A percentile compares a stretch with the other conserved stretches of the same genome.
Evolutionary conservation across 352 stramenopile species (phyloP).

Genomic region (Hyaloperonospora arabidopsidis): DNA sequence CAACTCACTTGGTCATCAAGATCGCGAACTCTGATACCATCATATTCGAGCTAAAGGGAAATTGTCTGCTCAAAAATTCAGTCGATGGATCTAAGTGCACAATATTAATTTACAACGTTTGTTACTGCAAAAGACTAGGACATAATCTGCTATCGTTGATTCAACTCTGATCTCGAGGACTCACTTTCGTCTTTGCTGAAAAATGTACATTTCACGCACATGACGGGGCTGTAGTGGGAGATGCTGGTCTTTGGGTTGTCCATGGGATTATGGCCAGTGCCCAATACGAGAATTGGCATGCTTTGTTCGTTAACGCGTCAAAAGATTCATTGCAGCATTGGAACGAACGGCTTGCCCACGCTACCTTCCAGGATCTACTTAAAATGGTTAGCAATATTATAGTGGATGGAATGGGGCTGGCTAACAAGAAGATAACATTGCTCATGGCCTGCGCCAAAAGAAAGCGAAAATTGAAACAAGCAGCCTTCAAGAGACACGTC

Average conservation of each 20-base stretch:
- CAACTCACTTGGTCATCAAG: conserved; percentile 3
- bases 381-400: neutral
- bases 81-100: neutral
- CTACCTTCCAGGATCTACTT: neutral
- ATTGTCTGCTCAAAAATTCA: conserved; percentile 2
- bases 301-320: neutral
- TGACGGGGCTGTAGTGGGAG: neutral
- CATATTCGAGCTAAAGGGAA: neutral
- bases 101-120: conserved; percentile 6
- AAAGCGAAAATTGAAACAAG: neutral
- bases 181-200: neutral
- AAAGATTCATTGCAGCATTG: neutral
- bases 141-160: neutral
- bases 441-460: neutral
- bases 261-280: neutral
- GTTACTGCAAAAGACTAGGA: neutral
- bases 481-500: neutral
- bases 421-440: neutral
- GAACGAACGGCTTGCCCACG: neutral
- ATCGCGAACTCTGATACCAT: conserved; percentile 9
- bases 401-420: neutral
- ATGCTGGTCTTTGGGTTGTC: neutral
- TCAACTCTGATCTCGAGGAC: too few relatives aligned
- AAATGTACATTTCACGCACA: neutral
- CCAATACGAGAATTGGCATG: neutral